Percentiles rank a stretch among this genome's conserved stretches.
Conservation (phyloP, 495 filamentous ascomycete species). For the Astrothelium subdiscretum region DNA sequence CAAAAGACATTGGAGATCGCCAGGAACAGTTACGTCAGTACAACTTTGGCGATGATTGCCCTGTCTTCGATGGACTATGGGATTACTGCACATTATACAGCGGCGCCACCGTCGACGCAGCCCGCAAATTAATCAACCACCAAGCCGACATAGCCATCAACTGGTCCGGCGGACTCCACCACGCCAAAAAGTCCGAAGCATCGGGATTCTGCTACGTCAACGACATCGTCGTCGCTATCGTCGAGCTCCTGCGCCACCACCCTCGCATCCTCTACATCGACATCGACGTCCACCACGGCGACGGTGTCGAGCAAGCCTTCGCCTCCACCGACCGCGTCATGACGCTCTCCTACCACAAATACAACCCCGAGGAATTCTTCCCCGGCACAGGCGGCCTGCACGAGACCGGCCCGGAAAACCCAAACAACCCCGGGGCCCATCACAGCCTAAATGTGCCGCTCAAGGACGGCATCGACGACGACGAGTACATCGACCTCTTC, state of each 20-base stretch:
- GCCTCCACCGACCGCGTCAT: conserved; percentile 93
- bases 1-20: conserved; percentile 38
- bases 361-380: conserved; percentile 67
- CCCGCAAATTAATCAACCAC: conserved; percentile 71
- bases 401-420: conserved; percentile 48
- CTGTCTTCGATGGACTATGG: conserved; percentile 90
- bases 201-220: conserved; percentile 98
- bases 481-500: conserved; percentile 78
- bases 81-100: conserved; percentile 90
- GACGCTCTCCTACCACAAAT: conserved; percentile 96
- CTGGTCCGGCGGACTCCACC: conserved; percentile 98
- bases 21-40: conserved; percentile 44
- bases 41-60: conserved; percentile 91
- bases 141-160: conserved; percentile 95
- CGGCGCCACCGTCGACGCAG: conserved; percentile 81
- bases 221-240: conserved; percentile 91
- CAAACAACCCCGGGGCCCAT: conserved; percentile 50
- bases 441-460: conserved; percentile 57
- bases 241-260: conserved; percentile 77
- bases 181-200: conserved; percentile 89
- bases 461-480: conserved; percentile 79
- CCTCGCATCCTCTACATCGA: conserved; percentile 94
- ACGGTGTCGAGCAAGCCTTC: conserved; percentile 95
- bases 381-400: conserved; percentile 52
- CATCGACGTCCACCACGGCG: conserved; percentile 96